Conservation (phyloP, 305 asterid genomes). For the Coffea humblotiana region DNA sequence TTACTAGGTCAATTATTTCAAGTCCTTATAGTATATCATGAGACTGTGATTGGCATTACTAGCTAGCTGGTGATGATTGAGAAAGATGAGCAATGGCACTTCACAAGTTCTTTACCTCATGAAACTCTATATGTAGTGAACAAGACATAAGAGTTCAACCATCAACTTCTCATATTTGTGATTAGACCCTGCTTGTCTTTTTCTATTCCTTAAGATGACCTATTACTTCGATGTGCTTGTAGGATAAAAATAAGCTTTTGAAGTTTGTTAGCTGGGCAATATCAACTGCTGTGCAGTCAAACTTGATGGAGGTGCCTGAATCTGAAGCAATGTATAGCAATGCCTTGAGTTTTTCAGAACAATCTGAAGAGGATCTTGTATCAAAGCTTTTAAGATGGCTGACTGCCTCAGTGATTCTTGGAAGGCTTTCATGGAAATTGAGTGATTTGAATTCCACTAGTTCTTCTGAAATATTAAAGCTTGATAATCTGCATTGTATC, state of each 20-base stretch:
- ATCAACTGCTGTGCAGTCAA: conserved; percentile 53
- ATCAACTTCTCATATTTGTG: not conserved
- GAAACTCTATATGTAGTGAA: not conserved
- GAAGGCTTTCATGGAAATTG: conserved; percentile 46
- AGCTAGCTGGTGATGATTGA: not conserved
- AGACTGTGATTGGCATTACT: not conserved
- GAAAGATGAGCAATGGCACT: not conserved
- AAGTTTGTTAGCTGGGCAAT: conserved; percentile 73
- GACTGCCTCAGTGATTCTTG: conserved; percentile 73
- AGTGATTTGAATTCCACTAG: conserved; percentile 23
- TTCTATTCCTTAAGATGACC: not conserved
- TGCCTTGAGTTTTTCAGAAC: conserved; percentile 27
- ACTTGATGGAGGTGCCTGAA: conserved; percentile 32
- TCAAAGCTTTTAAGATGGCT: conserved; percentile 88
- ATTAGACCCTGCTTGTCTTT: not conserved
- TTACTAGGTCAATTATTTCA: not conserved
- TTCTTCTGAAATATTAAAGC: conserved; percentile 35
- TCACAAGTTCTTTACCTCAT: not conserved
- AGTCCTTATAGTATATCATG: not conserved
- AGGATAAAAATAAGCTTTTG: conserved; percentile 58
- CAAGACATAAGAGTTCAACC: not conserved
- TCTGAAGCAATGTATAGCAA: conserved; percentile 33
- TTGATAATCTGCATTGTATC: conserved; percentile 45
- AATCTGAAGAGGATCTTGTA: conserved; percentile 48
- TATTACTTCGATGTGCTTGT: conserved; percentile 10